Conservation (phyloP, 75 land plant species). For the Chamaecyparis obtusa region DNA sequence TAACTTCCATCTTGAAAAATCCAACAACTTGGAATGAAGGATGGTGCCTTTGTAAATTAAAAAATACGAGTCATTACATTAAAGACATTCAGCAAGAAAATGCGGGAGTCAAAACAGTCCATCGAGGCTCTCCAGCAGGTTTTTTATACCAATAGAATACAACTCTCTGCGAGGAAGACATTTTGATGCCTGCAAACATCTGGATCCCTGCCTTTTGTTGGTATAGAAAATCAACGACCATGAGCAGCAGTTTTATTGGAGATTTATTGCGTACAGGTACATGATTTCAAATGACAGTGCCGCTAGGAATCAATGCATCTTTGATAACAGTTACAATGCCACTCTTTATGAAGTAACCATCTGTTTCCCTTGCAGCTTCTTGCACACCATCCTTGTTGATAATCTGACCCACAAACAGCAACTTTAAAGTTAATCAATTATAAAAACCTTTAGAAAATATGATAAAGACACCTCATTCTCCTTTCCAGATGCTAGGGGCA, state of each 20-base stretch:
- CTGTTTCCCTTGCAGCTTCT: slow-evolving; percentile 99
- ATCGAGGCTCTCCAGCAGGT: neutral
- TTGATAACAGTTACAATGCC: slow-evolving; percentile 98
- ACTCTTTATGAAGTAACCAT: slow-evolving; percentile 98
- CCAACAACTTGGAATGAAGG: neutral
- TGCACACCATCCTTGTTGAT: slow-evolving; percentile 90
- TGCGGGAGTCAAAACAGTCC: neutral
- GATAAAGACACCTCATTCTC: neutral
- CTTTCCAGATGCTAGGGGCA: neutral
- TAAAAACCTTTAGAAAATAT: neutral
- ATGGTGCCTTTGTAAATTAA: neutral
- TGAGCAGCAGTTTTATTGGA: slow-evolving; percentile 1
- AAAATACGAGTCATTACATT: neutral
- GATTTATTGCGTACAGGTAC: neutral
- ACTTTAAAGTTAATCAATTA: neutral
- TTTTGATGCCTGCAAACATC: neutral
- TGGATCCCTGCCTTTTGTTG: neutral
- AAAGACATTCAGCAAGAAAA: neutral
- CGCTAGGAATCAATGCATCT: slow-evolving; percentile 93
- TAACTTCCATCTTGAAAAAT: neutral
- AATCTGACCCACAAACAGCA: slow-evolving; percentile 49
- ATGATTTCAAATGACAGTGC: slow-evolving; percentile 60
- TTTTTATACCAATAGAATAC: slow-evolving; percentile 1
- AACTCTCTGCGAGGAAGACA: neutral
- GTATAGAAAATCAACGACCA: neutral